Base-by-base conservation (phyloP, 139 green algal species). In the Picochlorum sp. region DNA sequence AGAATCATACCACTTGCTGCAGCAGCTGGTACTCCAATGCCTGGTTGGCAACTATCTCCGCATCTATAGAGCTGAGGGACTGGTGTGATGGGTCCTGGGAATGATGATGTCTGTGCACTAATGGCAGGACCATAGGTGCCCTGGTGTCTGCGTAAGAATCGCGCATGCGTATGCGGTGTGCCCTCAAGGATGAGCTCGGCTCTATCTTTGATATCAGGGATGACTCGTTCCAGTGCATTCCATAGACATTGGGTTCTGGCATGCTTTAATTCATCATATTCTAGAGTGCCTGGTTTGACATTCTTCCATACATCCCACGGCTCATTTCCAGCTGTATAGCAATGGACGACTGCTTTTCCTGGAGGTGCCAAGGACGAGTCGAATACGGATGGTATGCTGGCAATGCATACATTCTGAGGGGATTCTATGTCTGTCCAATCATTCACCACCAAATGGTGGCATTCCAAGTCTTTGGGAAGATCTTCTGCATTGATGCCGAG, bases 221-320 rank as follows among this genome's bases (percentile, higher is more conserved):
- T 87, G 16, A 87, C 60, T 34, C 70, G 75, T 67, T 96, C 90
- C 44, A 97, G 79, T 1, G 82, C 90, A 0, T 70, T 24, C 92
- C 92, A 98, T 47, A 98, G 78, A 52, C 91, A 83, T 59, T 88
- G 60, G 16, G 72, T 79, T 10, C 90, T 77, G 78, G 97, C 85
- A 74, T 95, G 80, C 75, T 98, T 98, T 3, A 97, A 69, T n/a
- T 55, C 23, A 21, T 80, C 71, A 73, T 98, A 97, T 75, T 95
- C 80, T 20, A 9, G 21, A 16, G 71, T 90, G 52, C 59, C 71
- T 0, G 69, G 61, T 34, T 75, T 24, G 76, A 78, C 24, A 21
- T 45, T 38, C 52, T 95, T 66, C 92, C 92, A 98, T n/a, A 95
- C 44, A 11, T 81, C 71, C 56, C 85, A 93, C 3, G 90, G 92